These are phyloP conservation scores for Leucogyrophana mollusca DNA, from an alignment of 768 basidiomycete genomes.

Conservation along the genomic window DNA sequence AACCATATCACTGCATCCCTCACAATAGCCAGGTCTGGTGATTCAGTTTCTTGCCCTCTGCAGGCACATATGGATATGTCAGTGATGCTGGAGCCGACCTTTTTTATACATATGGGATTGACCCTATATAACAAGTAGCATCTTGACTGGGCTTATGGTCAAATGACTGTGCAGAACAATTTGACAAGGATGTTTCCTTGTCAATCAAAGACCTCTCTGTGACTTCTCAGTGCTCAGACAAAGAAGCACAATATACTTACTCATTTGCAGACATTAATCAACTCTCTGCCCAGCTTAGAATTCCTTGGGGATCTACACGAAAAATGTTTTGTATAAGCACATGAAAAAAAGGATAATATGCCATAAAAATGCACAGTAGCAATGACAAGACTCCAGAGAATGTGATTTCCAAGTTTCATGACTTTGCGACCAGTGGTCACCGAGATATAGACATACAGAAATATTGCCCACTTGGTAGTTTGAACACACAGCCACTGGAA, in stretches of 20 bases:
- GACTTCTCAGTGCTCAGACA: background rate
- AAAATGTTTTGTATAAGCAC: too few relatives aligned
- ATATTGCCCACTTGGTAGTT: too few relatives aligned
- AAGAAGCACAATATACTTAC: slow-evolving; percentile 22
- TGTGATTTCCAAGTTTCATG: too few relatives aligned
- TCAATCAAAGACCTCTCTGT: background rate
- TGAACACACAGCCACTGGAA: too few relatives aligned
- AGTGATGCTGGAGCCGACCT: slow-evolving; percentile 20
- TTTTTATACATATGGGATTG: slow-evolving; percentile 8
- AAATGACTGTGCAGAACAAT: slow-evolving; percentile 10
- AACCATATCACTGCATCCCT: slow-evolving; percentile 18
- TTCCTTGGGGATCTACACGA: too few relatives aligned
- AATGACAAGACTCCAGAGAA: too few relatives aligned
- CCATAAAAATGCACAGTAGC: too few relatives aligned
- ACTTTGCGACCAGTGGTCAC: too few relatives aligned
- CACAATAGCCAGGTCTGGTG: slow-evolving; percentile 23
- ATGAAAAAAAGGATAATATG: too few relatives aligned
- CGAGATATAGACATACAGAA: too few relatives aligned
- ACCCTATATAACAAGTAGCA: slow-evolving; percentile 27
- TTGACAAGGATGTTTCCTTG: slow-evolving; percentile 2
- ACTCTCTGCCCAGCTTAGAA: slow-evolving; percentile 27
- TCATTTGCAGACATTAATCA: slow-evolving; percentile 32
- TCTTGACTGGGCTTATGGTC: slow-evolving; percentile 30
- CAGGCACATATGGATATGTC: background rate
- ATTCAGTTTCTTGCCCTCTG: slow-evolving; percentile 9